A percentile compares a stretch with the other conserved stretches of the same genome.
Conservation (phyloP, 2,329 filamentous ascomycete genomes). For the Trichoderma sp. region DNA sequence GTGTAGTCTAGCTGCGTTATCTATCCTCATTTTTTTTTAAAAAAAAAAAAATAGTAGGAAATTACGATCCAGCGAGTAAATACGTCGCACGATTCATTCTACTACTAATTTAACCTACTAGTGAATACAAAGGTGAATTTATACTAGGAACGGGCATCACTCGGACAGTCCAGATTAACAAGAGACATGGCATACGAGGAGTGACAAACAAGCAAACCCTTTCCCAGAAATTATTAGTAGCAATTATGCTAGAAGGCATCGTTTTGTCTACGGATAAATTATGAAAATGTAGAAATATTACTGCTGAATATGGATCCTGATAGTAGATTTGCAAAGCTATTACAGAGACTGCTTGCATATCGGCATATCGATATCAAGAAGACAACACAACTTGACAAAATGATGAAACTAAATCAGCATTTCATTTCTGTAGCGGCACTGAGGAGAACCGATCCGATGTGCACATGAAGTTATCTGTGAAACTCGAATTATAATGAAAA, state of each 20-base stretch:
- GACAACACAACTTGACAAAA: neutral
- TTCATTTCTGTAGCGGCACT: neutral
- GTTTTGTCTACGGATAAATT: neutral
- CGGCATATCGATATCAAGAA: neutral
- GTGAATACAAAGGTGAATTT: neutral
- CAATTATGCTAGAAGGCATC: neutral
- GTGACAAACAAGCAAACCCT: neutral
- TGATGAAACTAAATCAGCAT: neutral
- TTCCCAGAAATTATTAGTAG: neutral
- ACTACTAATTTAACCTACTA: neutral
- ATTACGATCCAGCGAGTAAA: neutral
- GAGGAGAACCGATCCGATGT: neutral
- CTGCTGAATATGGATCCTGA: neutral
- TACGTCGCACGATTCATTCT: neutral
- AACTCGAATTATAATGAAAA: neutral
- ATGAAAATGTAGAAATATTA: neutral
- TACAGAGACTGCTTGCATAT: neutral
- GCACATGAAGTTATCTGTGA: neutral
- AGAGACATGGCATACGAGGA: neutral
- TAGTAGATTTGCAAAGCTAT: neutral
- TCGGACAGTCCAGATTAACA: neutral
- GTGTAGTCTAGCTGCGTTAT: neutral
- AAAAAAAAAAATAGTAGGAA: neutral
- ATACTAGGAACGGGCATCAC: too few species aligned
- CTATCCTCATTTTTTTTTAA: rapidly evolving